Base-by-base conservation (phyloP, 169 alveolate genomes). In the Cryptosporidium andersoni region DNA sequence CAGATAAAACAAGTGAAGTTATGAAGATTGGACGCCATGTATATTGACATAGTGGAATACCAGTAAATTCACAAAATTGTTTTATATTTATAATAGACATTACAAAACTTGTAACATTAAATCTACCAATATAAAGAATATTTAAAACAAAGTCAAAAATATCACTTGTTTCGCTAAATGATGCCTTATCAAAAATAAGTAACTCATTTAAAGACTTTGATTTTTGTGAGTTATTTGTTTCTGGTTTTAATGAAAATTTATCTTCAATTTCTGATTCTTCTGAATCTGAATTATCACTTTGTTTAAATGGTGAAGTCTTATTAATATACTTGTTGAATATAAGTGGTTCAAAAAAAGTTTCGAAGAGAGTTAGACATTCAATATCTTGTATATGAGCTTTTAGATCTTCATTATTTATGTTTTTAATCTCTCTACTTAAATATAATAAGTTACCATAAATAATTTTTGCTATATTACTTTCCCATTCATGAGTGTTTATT, bases 401-500 rank as follows among this genome's bases (percentile, higher is more conserved):
- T 16, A 74, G 49, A 7, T 74, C 66, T n/a, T 56, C 85, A 34
- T 74, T 68, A 2, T 60, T 43, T 12, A 74, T 14, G 47, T 74
- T 48, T 11, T 74, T 62, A n/a, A 74, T 62, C 3, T 58, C 11
- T 48, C 36, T 68, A 60, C 42, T 74, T 40, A 74, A 43, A 58
- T 58, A 45, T n/a, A 74, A 42, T 4, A 74, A 43, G 48, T 58
- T 74, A 45, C 85, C 85, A 58, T 68, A 74, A 14, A 74, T 74
- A 58, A 74, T 56, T 58, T 42, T 74, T 11, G 74, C 85, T 62
- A 74, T 45, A 48, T 74, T 48, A 36, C 36, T 58, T 62, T 74
- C 85, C 85, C 85, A 74, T 36, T 74, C 85, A 60, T 74, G 49
- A 7, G 85, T 58, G 16, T 68, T 74, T 40, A 74, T 74, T 43